Percentiles rank a stretch among this genome's conserved stretches.
Evolutionary conservation across 1,284 basidiomycete species (phyloP).

Genomic region (Pholiota adiposa): DNA sequence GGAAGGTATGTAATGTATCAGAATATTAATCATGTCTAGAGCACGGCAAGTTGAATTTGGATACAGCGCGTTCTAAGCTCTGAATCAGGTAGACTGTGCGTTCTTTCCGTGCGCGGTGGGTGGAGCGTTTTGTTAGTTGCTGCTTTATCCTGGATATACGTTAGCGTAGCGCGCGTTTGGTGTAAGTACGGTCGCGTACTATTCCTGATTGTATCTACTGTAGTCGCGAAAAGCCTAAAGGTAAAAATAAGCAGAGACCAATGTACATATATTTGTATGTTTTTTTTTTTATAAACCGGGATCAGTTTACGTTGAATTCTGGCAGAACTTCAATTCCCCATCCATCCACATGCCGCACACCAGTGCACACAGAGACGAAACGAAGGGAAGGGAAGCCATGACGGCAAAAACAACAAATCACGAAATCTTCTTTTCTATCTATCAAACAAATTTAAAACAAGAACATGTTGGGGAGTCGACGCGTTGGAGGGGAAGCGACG

Average conservation of each 20-base stretch:
- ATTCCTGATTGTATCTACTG: not conserved
- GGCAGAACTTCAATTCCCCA: not conserved
- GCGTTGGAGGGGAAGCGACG: not conserved
- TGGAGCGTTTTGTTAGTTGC: not conserved
- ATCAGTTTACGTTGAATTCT: not conserved
- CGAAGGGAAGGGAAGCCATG: too few relatives aligned
- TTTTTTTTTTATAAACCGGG: too few relatives aligned
- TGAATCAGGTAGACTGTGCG: not conserved
- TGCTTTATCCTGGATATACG: not conserved
- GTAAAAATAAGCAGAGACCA: not conserved
- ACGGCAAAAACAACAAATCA: not conserved
- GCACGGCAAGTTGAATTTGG: too few relatives aligned
- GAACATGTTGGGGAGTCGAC: not conserved
- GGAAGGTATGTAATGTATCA: not conserved
- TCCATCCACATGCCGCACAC: not conserved
- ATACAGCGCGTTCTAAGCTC: not conserved
- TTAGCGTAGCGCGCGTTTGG: too few relatives aligned
- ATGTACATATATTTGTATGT: not conserved
- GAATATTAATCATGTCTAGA: too few relatives aligned
- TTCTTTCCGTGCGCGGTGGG: not conserved
- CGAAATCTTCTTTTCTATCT: slow-evolving; percentile 1
- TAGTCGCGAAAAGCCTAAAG: not conserved
- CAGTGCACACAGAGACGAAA: not conserved
- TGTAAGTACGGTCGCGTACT: not conserved
- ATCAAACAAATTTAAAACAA: not conserved